Evolutionary conservation across 805 yeast species (phyloP), one percentile per base, ranked within the genome.

Genomic region (Metschnikowia koreensis): DNA sequence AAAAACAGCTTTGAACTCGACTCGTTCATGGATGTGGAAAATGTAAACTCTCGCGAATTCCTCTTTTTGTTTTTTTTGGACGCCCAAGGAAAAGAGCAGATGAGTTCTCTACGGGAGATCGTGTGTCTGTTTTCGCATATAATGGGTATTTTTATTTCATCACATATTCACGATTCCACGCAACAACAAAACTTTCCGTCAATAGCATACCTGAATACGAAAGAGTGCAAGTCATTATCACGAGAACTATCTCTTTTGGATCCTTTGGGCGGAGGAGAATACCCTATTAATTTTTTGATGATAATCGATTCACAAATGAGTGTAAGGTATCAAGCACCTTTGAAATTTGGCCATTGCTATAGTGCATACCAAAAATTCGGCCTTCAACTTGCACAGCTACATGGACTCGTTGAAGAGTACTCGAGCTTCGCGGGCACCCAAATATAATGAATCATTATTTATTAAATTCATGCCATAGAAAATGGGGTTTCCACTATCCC

Each of bases 251-350:
- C 60, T 28, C 54, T 70, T 9, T 46, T 62, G 22, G 70, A 70
- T 44, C 76, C 76, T 6, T 46, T 69, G 29, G 74, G 76, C 3
- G 75, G 76, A 7, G 76, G 74, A 2, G 13, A 50, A 7, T 71
- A 70, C 44, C 75, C 76, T 0, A 56, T 69, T 17, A 67, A 71
- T 48, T 62, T 61, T 48, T 53, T 70, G 46, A 44, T 65, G 12
- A 59, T 68, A 3, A 48, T 61, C 15, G 68, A 65, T 42, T 22
- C 42, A 3, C 29, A 47, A n/a, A 34, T 46, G 40, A 28, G 36
- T 12, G 56, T 65, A 2, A 41, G 64, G 34, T 52, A 58, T 41
- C 52, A 55, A 50, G 34, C 62, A 2, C 66, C 68, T 13, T 44
- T 65, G 6, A 52, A 60, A 37, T 33, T 64, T 27, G 53, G 54